Conservation (phyloP, 2,329 filamentous ascomycete genomes). For the Epichloe festucae region DNA sequence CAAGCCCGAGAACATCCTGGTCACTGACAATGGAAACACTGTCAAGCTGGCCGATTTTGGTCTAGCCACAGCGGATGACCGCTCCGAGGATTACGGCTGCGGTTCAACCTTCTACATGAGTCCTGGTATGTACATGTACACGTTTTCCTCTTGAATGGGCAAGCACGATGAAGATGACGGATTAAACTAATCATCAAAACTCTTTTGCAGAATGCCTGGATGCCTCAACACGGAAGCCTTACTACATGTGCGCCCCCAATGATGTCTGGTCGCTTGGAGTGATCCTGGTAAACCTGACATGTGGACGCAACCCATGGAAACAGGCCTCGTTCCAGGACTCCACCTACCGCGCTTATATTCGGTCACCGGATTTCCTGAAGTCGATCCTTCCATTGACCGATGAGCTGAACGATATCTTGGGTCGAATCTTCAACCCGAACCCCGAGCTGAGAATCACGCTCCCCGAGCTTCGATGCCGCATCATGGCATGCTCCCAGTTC, state of each 20-base stretch:
- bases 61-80: constrained; percentile 70
- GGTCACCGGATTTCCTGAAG: constrained; percentile 76
- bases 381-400: constrained; percentile 84
- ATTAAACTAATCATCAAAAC: constrained; percentile 9
- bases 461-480: constrained; percentile 62
- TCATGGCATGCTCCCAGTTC: constrained; percentile 64
- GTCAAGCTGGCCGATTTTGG: constrained; percentile 97
- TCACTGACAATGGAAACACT: constrained; percentile 74
- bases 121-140: constrained; percentile 55
- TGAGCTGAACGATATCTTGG: constrained; percentile 79
- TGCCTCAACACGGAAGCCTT: constrained; percentile 58
- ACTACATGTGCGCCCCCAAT: constrained; percentile 85
- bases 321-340: constrained; percentile 86
- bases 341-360: constrained; percentile 83
- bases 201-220: constrained; percentile 66
- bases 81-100: constrained; percentile 91
- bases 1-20: constrained; percentile 96
- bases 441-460: constrained; percentile 74
- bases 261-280: constrained; percentile 98
- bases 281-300: constrained; percentile 93
- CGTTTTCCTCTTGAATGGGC: too few species aligned
- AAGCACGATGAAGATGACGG: not conserved
- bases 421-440: constrained; percentile 76
- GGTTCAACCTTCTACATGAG: constrained; percentile 99
- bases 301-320: constrained; percentile 98